Base-by-base conservation (phyloP, 257 asterid genomes). In the Nicotiana benthamiana region DNA sequence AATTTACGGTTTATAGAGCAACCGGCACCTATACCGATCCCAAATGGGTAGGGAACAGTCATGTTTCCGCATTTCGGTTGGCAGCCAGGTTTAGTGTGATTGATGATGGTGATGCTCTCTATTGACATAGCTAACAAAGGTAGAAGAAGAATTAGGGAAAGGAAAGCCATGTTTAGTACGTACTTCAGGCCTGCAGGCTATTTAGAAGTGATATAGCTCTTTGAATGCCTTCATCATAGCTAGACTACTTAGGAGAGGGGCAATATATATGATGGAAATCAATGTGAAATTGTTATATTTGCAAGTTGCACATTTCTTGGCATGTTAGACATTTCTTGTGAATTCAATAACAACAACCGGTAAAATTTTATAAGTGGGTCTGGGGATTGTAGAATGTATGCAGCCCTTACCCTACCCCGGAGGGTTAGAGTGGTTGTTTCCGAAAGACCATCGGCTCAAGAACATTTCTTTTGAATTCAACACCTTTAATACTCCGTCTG, bases 1-100 rank as follows among this genome's bases (percentile, higher is more conserved):
- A 80, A 81, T 20, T 4, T 66, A 16, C 24, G 4, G 16, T 24
- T 72, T 1, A 62, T 68, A 65, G 84, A 76, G 75, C 88, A 85
- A 2, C 80, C 84, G 1, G 53, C 11, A 17, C 66, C 82, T 15
- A 56, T 16, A 34, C 84, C 88, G 4, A 84, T 18, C 6, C 87
- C 87, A 3, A 83, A 85, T 1, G 84, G 86, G 77, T 68, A 85
- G 7, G 88, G 86, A 67, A 85, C 78, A 4, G 32, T 86, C 63
- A 86, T 63, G 80, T 74, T 78, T 30, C 88, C 88, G 5, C 86
- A 86, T 32, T 80, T 68, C 9, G 59, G 22, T 46, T 1, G 40
- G 70, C 88, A 85, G 20, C 84, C 86, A 1, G 79, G 83, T 48
- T 75, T 85, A 56, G 82, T 79, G 75, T 61, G 67, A 34, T 9